Evolutionary conservation across 2,329 filamentous ascomycete genomes (phyloP).

Genomic region (Endothia cerciana): DNA sequence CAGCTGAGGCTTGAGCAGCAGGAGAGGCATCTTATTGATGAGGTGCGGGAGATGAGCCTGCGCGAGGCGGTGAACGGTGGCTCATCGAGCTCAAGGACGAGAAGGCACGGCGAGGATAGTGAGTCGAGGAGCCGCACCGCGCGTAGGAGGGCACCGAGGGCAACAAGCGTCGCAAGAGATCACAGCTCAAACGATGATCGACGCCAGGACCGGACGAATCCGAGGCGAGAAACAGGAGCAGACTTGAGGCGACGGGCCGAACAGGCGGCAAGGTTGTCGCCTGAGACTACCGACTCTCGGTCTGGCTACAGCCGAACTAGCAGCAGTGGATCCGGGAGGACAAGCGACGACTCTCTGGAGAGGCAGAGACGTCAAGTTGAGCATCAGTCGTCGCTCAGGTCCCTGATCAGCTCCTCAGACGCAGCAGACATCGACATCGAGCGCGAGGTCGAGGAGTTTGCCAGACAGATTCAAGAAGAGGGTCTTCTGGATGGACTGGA

Average conservation of each 20-base stretch:
- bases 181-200: slow-evolving; percentile 39
- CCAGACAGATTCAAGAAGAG: slow-evolving; percentile 84
- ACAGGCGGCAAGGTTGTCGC: slow-evolving; percentile 43
- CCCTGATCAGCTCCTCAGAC: slow-evolving; percentile 79
- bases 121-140: slow-evolving; percentile 30
- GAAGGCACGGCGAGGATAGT: slow-evolving; percentile 31
- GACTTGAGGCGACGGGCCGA: slow-evolving; percentile 37
- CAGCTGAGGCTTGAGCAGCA: slow-evolving; percentile 63
- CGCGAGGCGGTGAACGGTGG: slow-evolving; percentile 63
- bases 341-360: slow-evolving; percentile 42
- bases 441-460: slow-evolving; percentile 85
- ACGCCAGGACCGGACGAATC: slow-evolving; percentile 34
- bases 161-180: slow-evolving; percentile 39
- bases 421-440: slow-evolving; percentile 79
- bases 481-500: slow-evolving; percentile 87
- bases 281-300: slow-evolving; percentile 40
- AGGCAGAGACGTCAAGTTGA: slow-evolving; percentile 66
- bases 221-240: slow-evolving; percentile 38
- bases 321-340: slow-evolving; percentile 51
- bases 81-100: slow-evolving; percentile 34
- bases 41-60: slow-evolving; percentile 75
- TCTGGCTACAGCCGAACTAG: slow-evolving; percentile 42
- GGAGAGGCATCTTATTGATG: slow-evolving; percentile 70
- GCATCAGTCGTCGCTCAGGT: slow-evolving; percentile 87
- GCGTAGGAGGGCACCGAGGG: slow-evolving; percentile 31